phyloP scores from a whole-genome alignment of 805 yeast genomes.

The Yarrowia porcina region DNA sequence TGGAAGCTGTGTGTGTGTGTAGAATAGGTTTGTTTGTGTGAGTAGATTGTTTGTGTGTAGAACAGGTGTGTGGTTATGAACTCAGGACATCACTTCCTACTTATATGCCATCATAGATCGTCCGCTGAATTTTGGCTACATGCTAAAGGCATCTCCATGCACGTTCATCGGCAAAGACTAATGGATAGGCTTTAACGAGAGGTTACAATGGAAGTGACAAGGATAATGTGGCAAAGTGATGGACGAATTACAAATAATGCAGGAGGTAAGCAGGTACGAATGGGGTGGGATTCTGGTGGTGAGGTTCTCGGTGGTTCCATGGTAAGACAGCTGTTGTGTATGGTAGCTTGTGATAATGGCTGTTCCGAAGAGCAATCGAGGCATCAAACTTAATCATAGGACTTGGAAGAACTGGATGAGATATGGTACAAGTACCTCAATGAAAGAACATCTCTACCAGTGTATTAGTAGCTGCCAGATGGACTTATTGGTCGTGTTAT shows the following conservation, averaged over 20 bases:
- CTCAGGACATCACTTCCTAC: background rate
- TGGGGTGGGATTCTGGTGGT: too few species aligned
- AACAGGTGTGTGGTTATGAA: background rate
- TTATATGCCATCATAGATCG: too few species aligned
- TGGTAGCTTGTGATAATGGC: too few species aligned
- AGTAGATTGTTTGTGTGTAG: too few species aligned
- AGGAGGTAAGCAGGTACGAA: background rate
- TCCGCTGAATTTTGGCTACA: background rate
- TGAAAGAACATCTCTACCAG: too few species aligned
- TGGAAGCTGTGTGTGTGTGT: background rate
- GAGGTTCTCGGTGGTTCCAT: background rate
- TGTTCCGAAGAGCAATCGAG: too few species aligned
- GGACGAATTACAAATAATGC: background rate
- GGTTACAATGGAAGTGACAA: background rate
- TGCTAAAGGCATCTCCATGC: background rate
- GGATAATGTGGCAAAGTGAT: background rate
- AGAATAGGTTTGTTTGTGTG: background rate
- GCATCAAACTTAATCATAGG: too few species aligned
- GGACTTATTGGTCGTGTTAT: too few species aligned
- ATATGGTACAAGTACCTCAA: too few species aligned
- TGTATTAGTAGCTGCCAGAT: too few species aligned
- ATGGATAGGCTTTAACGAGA: background rate
- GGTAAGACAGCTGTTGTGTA: too few species aligned
- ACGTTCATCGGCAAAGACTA: background rate
- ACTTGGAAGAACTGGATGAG: too few species aligned